Evolutionary conservation across 2,329 filamentous ascomycete species (phyloP), one percentile per base, ranked within the genome.

Genomic region (Pseudogymnoascus sp.): DNA sequence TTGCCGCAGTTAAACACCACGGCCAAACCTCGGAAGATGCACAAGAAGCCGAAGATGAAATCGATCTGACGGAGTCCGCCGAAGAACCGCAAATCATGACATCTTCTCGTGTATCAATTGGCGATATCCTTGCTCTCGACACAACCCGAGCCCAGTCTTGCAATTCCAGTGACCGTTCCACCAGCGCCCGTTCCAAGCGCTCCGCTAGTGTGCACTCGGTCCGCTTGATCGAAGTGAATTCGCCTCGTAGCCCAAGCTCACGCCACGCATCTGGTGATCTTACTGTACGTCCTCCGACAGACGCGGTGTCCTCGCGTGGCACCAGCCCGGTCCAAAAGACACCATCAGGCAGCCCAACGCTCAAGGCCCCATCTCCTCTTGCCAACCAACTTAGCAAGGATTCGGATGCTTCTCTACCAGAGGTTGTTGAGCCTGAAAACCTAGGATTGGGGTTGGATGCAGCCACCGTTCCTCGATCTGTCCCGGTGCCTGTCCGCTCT

Each of bases 51-150:
- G 65, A 68, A 11, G 68, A 63, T 4, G 62, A 63, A 21, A 19
- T 26, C 33, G 62, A 64, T 26, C 68, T 72, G 29, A 70, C 71
- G 10, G 71, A 70, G 35, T 67, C 70, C 21, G 65, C 64, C 5
- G 73, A 73, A 65, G 73, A 73, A 59, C 69, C 71, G 23, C 68
- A 71, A 62, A 73, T 75, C 46, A 71, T 75, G 70, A 74, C 72
- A 9, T 73, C 72, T 26, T 70, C 70, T 21, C 69, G 73, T 15
- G 64, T 75, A 9, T 74, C 72, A 13, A 67, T 74, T 31, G 68
- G 67, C 59, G 70, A 69, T 17, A 59, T 66, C 26, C 63, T 67
- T 17, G 68, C 68, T 56, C 70, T 70, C 9, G 69, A 70, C 17
- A 60, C 31, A 21, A 60, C n/a, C 31, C 15, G 10, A 29, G 2